Conservation (phyloP, 495 filamentous ascomycete genomes). For the Neurospora africana region DNA sequence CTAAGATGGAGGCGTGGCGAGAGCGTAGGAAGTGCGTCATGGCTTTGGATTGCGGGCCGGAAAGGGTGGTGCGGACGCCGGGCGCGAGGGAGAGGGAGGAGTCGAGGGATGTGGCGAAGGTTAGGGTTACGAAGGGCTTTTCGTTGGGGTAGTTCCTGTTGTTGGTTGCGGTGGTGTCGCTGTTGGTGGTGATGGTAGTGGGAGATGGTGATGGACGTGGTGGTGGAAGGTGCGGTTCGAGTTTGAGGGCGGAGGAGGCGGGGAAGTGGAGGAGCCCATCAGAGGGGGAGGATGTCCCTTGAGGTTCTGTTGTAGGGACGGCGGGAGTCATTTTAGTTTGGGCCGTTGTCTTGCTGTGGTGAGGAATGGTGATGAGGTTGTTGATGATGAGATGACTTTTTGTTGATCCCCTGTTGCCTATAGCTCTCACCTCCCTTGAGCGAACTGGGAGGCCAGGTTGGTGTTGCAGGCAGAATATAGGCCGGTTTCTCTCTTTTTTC, state of each 20-base stretch:
- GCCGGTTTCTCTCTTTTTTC: neutral
- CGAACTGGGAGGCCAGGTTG: neutral
- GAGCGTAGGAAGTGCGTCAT: slow-evolving; percentile 87
- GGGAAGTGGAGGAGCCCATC: slow-evolving; percentile 6
- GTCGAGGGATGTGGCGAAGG: slow-evolving; percentile 86
- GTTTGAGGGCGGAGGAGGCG: neutral
- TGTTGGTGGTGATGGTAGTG: neutral
- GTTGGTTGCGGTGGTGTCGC: too few relatives aligned
- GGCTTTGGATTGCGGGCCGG: slow-evolving; percentile 68
- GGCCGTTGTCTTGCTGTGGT: neutral
- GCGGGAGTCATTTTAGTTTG: neutral
- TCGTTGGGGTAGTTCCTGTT: neutral
- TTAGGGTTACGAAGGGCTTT: slow-evolving; percentile 52
- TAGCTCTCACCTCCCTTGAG: neutral
- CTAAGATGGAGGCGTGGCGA: slow-evolving; percentile 70
- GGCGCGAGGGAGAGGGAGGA: slow-evolving; percentile 62
- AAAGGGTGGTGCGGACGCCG: slow-evolving; percentile 66
- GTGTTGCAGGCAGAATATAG: neutral
- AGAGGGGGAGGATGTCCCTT: slow-evolving; percentile 2
- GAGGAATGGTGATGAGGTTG: neutral
- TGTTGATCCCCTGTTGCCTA: neutral
- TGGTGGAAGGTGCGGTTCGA: slow-evolving; percentile 6
- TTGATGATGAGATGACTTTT: neutral
- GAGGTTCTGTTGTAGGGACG: neutral
- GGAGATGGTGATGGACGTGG: neutral